Evolutionary conservation across 2,329 filamentous ascomycete species (phyloP).

Genomic region (Aphanoascus verrucosus): DNA sequence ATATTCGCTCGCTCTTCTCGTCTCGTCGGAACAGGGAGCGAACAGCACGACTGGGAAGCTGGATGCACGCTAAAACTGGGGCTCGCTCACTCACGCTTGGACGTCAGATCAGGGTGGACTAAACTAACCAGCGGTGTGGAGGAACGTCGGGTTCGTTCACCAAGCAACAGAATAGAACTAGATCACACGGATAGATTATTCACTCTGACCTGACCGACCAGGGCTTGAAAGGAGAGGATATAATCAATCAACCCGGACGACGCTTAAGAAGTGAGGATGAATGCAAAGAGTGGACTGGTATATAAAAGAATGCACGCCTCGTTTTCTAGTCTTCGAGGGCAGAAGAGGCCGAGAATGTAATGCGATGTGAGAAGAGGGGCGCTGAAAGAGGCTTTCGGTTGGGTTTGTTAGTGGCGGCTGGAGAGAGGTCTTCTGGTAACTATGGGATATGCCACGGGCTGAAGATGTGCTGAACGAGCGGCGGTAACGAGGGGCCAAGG

Average conservation of each 20-base stretch:
- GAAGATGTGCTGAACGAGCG: neutral
- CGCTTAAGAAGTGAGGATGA: no score
- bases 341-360: neutral
- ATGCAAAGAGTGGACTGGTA: no score
- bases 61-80: neutral
- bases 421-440: neutral
- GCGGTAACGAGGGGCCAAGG: neutral
- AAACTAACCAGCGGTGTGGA: conserved; percentile 3
- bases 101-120: neutral
- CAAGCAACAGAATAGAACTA: neutral
- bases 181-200: no score
- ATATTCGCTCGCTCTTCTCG: no score
- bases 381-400: neutral
- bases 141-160: neutral
- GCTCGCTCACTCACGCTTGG: conserved; percentile 1
- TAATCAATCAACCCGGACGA: no score
- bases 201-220: no score
- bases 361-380: neutral
- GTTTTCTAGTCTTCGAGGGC: neutral
- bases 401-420: conserved; percentile 6
- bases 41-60: neutral
- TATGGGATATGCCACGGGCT: neutral
- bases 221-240: no score
- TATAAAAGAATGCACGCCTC: no score
- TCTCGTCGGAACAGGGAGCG: neutral